These are phyloP conservation scores for Jackrogersella multiformis DNA, from an alignment of 495 filamentous ascomycete species.

Conservation along the genomic window DNA sequence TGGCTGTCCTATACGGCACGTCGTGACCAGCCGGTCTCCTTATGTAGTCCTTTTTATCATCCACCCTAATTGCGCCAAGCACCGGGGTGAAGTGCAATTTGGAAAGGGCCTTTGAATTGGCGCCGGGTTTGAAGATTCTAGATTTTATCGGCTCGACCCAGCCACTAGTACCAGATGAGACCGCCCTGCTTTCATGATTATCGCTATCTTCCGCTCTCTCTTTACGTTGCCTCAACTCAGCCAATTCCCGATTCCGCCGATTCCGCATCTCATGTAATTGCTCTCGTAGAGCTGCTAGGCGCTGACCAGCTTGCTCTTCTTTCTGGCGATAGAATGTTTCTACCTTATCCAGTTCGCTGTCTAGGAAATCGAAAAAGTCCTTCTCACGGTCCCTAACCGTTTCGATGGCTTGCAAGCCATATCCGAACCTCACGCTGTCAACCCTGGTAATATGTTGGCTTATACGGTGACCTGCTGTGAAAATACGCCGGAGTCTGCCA, in stretches of 20 bases:
- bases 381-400: slow-evolving; percentile 66
- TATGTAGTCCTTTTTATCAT: slow-evolving; percentile 68
- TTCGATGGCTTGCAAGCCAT: slow-evolving; percentile 53
- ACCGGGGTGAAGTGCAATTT: slow-evolving; percentile 54
- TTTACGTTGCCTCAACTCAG: slow-evolving; percentile 48
- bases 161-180: slow-evolving; percentile 31
- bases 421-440: slow-evolving; percentile 28
- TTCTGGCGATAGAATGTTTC: slow-evolving; percentile 85
- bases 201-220: slow-evolving; percentile 43
- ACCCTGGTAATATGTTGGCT: slow-evolving; percentile 17
- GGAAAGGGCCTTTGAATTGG: slow-evolving; percentile 57
- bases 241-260: slow-evolving; percentile 76
- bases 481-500: slow-evolving; percentile 37
- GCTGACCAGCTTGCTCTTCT: slow-evolving; percentile 78
- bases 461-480: slow-evolving; percentile 29
- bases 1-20: slow-evolving; percentile 83
- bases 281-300: slow-evolving; percentile 73
- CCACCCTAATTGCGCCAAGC: slow-evolving; percentile 45
- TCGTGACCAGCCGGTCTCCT: slow-evolving; percentile 65
- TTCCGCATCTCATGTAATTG: slow-evolving; percentile 91
- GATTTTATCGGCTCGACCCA: slow-evolving; percentile 58
- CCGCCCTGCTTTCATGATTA: slow-evolving; percentile 35
- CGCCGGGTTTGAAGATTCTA: slow-evolving; percentile 55
- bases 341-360: slow-evolving; percentile 83
- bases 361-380: slow-evolving; percentile 83